Percentiles rank a stretch among this genome's conserved stretches.
Evolutionary conservation across 1,139 yeast genomes (phyloP).

Genomic region (Saccharomyces hybrid): DNA sequence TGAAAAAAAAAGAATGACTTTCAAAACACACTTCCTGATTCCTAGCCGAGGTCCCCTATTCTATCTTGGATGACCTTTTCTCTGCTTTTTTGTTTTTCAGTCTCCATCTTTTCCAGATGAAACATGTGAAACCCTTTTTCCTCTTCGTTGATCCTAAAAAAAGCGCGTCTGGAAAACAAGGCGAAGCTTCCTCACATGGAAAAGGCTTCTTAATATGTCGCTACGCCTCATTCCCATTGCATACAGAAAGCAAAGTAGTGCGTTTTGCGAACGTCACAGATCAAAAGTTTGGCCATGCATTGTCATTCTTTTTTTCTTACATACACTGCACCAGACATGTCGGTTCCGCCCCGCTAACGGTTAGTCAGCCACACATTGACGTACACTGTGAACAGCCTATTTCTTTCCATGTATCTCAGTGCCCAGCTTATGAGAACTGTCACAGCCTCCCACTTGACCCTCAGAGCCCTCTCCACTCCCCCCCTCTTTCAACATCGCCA

Average conservation of each 20-base stretch:
- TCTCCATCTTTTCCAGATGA: not conserved
- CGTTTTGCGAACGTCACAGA: not conserved
- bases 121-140: not conserved
- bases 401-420: not conserved
- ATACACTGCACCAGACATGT: not conserved
- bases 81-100: not conserved
- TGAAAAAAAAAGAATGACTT: not conserved
- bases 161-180: not conserved
- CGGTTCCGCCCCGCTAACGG: not conserved
- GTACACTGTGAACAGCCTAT: not conserved
- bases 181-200: not conserved
- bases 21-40: not conserved
- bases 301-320: not conserved
- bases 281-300: not conserved
- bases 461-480: not conserved
- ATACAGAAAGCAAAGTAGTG: not conserved
- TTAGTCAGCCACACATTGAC: not conserved
- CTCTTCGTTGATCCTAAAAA: not conserved
- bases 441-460: not conserved
- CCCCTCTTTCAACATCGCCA: not conserved
- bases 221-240: not conserved
- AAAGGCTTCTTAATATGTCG: not conserved
- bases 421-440: not conserved
- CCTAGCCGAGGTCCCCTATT: not conserved
- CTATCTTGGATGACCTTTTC: not conserved